Conservation (phyloP, 2,329 filamentous ascomycete genomes). For the Scedosporium minutisporum region DNA sequence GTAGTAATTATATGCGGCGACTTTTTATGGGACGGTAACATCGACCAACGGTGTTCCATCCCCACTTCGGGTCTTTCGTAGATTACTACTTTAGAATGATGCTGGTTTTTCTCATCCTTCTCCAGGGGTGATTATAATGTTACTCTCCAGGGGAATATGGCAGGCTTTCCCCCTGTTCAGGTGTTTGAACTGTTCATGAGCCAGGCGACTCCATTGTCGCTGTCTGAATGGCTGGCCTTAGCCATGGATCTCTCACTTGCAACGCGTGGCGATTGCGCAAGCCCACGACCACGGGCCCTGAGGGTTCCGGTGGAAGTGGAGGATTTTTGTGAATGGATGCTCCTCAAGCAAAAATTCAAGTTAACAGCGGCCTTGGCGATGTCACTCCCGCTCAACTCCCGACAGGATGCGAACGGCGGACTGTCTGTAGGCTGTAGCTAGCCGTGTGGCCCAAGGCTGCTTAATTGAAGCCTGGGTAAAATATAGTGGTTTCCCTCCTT, state of each 20-base stretch:
- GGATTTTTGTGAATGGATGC: not conserved
- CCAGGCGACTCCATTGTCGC: no score
- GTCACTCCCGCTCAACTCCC: not conserved
- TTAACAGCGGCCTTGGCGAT: not conserved
- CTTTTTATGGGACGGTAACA: no score
- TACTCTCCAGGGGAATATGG: not conserved
- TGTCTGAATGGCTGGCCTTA: no score
- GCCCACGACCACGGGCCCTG: not conserved
- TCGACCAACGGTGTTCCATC: no score
- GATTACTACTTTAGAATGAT: no score
- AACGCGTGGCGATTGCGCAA: constrained; percentile 1
- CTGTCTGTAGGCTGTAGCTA: not conserved
- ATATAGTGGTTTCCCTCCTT: not conserved
- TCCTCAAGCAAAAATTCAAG: not conserved
- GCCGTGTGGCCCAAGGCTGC: not conserved
- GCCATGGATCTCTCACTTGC: not conserved
- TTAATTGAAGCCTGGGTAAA: not conserved
- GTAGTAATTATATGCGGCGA: no score
- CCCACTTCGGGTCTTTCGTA: no score
- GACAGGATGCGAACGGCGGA: not conserved
- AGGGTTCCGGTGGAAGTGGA: not conserved
- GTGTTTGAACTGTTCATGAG: not conserved
- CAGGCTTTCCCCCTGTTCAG: not conserved
- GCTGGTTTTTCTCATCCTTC: not conserved
- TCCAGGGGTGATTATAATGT: not conserved